Evolutionary conservation across 164 flowering plant genomes (phyloP).

Genomic region (Chimonanthus praecox): DNA sequence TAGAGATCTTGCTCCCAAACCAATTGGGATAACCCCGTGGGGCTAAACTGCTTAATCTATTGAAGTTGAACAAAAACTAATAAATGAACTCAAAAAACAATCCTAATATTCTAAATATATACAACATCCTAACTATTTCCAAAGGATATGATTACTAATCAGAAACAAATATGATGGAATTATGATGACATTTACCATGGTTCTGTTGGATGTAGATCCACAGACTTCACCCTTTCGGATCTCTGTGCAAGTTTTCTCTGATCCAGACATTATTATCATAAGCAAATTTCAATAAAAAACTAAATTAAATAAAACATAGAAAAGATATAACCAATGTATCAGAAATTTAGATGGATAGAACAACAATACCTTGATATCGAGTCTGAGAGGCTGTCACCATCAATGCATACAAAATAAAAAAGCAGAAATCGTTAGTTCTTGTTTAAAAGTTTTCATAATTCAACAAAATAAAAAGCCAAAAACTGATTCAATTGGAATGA

Average conservation of each 20-base stretch:
- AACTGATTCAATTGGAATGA: no score
- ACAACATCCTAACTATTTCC: not conserved
- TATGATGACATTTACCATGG: slow-evolving; percentile 39
- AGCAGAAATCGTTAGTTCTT: not conserved
- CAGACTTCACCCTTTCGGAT: slow-evolving; percentile 89
- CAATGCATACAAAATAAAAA: not conserved
- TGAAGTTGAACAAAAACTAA: not conserved
- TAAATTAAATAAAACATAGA: slow-evolving; percentile 1
- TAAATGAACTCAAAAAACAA: not conserved
- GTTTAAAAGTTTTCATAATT: no score
- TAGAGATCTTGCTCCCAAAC: no score
- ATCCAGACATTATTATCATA: slow-evolving; percentile 18
- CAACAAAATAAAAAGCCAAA: no score
- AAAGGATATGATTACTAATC: not conserved
- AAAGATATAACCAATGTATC: not conserved
- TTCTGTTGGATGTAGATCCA: slow-evolving; percentile 92
- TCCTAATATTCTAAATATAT: not conserved
- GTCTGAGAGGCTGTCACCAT: slow-evolving; percentile 75
- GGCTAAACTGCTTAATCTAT: not conserved
- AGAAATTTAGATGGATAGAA: not conserved
- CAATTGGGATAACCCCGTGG: no score
- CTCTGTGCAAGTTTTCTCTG: slow-evolving; percentile 91
- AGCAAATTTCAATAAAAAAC: slow-evolving; percentile 4
- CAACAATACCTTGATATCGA: slow-evolving; percentile 77
- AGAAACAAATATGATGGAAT: not conserved